Evolutionary conservation across 768 basidiomycete genomes (phyloP).

Genomic region (Pulveroboletus sp.): DNA sequence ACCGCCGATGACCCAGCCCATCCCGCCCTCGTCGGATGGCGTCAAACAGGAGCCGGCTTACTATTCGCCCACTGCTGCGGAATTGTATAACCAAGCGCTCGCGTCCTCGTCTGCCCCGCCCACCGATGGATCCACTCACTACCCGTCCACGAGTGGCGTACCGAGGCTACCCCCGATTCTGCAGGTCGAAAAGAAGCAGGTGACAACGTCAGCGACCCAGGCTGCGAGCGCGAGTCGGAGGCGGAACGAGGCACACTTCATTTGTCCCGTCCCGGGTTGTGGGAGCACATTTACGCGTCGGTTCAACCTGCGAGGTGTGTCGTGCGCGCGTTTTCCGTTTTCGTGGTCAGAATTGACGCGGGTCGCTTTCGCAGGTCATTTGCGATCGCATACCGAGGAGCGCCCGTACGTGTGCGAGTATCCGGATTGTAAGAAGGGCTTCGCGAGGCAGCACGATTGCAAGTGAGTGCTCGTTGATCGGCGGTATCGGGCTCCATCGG

Average conservation of each 20-base stretch:
- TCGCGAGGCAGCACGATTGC: slow-evolving; percentile 96
- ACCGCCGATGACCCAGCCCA: slow-evolving; percentile 24
- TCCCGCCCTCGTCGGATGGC: slow-evolving; percentile 20
- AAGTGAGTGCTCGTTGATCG: slow-evolving; percentile 55
- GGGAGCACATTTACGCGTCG: slow-evolving; percentile 95
- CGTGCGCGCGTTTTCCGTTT: neutral
- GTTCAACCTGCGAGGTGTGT: slow-evolving; percentile 78
- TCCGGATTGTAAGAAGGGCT: slow-evolving; percentile 92
- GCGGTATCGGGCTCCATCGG: neutral
- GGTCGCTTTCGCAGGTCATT: too few species aligned
- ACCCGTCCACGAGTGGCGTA: slow-evolving; percentile 30
- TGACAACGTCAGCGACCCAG: slow-evolving; percentile 92
- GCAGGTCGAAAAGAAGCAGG: slow-evolving; percentile 91
- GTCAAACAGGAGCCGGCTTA: slow-evolving; percentile 42
- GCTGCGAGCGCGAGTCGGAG: slow-evolving; percentile 85
- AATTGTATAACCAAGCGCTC: slow-evolving; percentile 49
- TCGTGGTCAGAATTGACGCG: too few species aligned
- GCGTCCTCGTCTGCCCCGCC: slow-evolving; percentile 27
- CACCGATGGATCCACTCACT: slow-evolving; percentile 26
- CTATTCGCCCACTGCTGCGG: slow-evolving; percentile 50
- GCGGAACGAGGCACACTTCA: slow-evolving; percentile 87
- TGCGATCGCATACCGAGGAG: slow-evolving; percentile 94
- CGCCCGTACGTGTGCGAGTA: slow-evolving; percentile 91
- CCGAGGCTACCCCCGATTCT: slow-evolving; percentile 77
- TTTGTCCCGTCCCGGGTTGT: slow-evolving; percentile 92